Base-by-base conservation (phyloP, 2,329 filamentous ascomycete species). In the Phoma sp. region DNA sequence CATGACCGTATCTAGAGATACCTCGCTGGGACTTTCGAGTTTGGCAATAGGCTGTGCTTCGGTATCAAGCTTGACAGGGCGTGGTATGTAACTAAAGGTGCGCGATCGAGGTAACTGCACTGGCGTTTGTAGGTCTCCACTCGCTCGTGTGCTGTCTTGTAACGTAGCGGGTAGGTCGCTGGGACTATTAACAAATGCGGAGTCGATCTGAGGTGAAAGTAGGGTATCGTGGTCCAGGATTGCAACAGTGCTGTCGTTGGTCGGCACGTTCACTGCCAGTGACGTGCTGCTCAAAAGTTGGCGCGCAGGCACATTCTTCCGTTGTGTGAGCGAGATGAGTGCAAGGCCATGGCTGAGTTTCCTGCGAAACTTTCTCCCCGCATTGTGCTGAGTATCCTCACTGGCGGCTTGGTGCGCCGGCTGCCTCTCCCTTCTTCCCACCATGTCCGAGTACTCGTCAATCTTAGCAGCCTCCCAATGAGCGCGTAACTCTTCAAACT, bases 301-400 rank as follows among this genome's bases (percentile, higher is more conserved):
- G 26, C 60, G 61, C 21, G 48, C 61, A 3, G 64, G 51, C 6
- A 59, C 60, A 2, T 34, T 59, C 48, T 69, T 72, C 36, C 66
- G 67, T 47, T 73, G 69, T n/a, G 60, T 60, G 30, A 73, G 63
- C 20, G 69, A 70, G 43, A 73, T 68, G 53, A 71, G 62, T 18
- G 69, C 68, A 43, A 73, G 53, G 18, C 71, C 67, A 54, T 73
- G 53, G 40, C 67, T 73, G 43, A 74, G 64, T 54, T 69, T 74
- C 17, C 68, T 63, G 6, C 71, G 67, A 43, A 74, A 71, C 21
- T 62, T 71, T 57, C 65, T 66, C 23, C 55, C 46, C 40, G 53
- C 49, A 23, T 56, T 60, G 14, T 42, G 50, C 1, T 57, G 49
- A 6, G 30, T 7, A 9, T 63, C 61, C 29, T 42, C 42, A 34